Percentiles rank a stretch among this genome's conserved stretches.
Conservation (phyloP, 768 basidiomycete genomes). For the Termitomyces sp. region DNA sequence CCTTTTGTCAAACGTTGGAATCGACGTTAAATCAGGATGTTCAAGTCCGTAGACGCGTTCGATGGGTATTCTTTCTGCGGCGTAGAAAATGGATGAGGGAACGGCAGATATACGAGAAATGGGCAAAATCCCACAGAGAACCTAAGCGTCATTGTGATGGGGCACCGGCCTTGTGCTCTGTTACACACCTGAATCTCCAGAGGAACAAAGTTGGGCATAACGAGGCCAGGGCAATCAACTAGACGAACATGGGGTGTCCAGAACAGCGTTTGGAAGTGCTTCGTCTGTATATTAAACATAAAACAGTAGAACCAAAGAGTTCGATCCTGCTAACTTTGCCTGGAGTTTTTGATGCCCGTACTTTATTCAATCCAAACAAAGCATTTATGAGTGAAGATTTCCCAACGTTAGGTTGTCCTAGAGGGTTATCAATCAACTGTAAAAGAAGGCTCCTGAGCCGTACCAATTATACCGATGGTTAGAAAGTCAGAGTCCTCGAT, state of each 20-base stretch:
- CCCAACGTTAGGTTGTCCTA: conserved; percentile 94
- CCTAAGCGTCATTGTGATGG: conserved; percentile 30
- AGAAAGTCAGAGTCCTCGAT: conserved; percentile 50
- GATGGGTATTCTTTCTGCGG: conserved; percentile 65
- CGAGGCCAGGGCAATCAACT: conserved; percentile 93
- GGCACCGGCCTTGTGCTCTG: not conserved
- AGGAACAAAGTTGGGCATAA: conserved; percentile 79
- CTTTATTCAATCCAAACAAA: conserved; percentile 73
- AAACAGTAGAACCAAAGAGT: not conserved
- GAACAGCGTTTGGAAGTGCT: conserved; percentile 93
- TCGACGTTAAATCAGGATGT: conserved; percentile 40
- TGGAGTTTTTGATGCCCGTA: conserved; percentile 80
- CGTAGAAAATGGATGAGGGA: conserved; percentile 75
- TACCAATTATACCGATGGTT: conserved; percentile 81
- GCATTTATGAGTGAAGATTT: conserved; percentile 93
- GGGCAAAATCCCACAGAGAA: conserved; percentile 65
- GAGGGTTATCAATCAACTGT: not conserved
- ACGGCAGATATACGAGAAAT: conserved; percentile 84
- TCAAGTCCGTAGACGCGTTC: conserved; percentile 62
- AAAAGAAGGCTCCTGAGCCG: not conserved
- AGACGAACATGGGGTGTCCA: conserved; percentile 84
- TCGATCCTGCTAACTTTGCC: conserved; percentile 55
- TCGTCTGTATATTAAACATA: conserved; percentile 51
- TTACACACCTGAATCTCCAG: conserved; percentile 73
- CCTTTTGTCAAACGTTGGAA: conserved; percentile 54